phyloP scores from a whole-genome alignment of 345 rosid species.

The Eucalyptus regnans region DNA sequence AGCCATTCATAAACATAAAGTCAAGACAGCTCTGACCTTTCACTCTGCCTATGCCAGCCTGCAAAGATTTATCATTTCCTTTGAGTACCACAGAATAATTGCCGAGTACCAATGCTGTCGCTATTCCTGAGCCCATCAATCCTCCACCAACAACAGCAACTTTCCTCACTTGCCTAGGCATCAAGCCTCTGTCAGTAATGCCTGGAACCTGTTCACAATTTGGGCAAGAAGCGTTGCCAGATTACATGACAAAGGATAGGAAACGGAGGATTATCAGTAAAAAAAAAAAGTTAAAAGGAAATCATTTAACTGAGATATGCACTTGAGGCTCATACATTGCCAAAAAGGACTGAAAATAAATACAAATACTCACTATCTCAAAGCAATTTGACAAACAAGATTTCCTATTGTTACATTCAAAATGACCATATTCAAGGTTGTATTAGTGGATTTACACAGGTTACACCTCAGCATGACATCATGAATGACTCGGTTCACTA shows the following conservation, averaged over 20 bases:
- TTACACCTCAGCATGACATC: neutral
- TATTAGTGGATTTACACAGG: neutral
- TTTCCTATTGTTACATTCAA: neutral
- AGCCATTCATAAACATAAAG: neutral
- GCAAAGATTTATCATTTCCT: constrained; percentile 80
- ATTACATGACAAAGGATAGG: neutral
- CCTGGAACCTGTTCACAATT: constrained; percentile 66
- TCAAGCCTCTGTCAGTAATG: constrained; percentile 64
- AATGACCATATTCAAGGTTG: neutral
- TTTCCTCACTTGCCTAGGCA: constrained; percentile 58
- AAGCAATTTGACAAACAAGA: neutral
- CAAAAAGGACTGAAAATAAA: neutral
- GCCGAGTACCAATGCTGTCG: constrained; percentile 76
- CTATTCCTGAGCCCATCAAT: constrained; percentile 97
- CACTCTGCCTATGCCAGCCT: constrained; percentile 78
- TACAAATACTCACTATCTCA: neutral
- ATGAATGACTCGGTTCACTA: neutral
- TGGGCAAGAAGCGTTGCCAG: neutral
- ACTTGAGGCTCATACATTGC: neutral
- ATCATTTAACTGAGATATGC: neutral
- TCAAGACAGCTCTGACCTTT: constrained; percentile 35
- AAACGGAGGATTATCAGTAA: neutral
- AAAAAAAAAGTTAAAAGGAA: neutral
- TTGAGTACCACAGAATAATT: constrained; percentile 76
- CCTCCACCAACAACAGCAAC: constrained; percentile 97